Evolutionary conservation across 225 moss, liverwort and hornwort genomes (phyloP), one percentile per base, ranked within the genome.

Genomic region (Asterella californica): DNA sequence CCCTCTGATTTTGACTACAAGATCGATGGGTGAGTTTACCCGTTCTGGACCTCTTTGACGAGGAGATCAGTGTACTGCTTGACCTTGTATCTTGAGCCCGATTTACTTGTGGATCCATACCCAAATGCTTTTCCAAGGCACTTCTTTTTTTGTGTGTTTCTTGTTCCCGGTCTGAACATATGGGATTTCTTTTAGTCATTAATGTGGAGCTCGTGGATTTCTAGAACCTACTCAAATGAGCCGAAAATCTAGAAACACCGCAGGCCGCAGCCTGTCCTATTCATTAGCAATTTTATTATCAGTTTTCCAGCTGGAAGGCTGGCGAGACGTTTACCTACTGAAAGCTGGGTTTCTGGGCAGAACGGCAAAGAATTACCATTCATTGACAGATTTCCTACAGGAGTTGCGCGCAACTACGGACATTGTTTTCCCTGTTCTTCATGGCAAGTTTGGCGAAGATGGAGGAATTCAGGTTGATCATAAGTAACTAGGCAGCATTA

Each of bases 1-100:
- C 97, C 97, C 19, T 88, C 91, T 33, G 97, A 97, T 86, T 97
- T 97, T 45, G 97, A 97, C 84, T 93, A 89, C 88, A 97, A 94
- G 84, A 91, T 97, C 73, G 90, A 85, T 77, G 91, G 91, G 92
- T 92, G 55, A 80, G 63, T 63, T 76, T 72, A 82, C 70, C 34
- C 18, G 22, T 47, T 74, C 73, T 53, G 32, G 38, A 70, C 80
- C 11, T 77, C 47, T 84, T 81, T 27, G 53, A 62, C 10, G 65
- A 14, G 33, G 29, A 14, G 21, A 65, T 33, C 29, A 32, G 65
- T 57, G 22, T 65, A 29, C 15, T 65, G 11, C 12, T 65, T 15
- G 1, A 65, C 32, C 65, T 33, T 65, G 18, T 57, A 42, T 42
- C 42, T 42, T 42, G 42, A 42, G 42, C 42, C 19, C 57, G 22